Conservation (phyloP, 1,284 basidiomycete species). For the Trichosporon sp. region DNA sequence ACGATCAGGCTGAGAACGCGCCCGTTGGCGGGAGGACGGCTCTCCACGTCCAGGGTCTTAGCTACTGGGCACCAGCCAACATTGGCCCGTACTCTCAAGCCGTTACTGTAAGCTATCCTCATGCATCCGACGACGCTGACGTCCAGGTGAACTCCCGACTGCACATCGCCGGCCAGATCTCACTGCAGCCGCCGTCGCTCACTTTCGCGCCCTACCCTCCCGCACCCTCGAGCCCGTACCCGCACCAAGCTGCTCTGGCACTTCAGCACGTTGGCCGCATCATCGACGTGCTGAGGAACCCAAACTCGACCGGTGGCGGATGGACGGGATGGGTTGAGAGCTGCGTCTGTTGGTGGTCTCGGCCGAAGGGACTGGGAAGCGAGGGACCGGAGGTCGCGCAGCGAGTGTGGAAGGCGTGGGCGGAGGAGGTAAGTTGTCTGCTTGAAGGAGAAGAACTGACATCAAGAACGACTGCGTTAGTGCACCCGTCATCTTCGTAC, state of each 20-base stretch:
- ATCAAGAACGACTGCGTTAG: conserved; percentile 39
- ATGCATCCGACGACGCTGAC: not conserved
- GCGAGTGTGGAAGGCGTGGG: conserved; percentile 56
- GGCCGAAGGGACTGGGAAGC: conserved; percentile 32
- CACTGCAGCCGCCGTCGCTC: conserved; percentile 75
- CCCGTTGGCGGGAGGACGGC: conserved; percentile 60
- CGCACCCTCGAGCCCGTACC: conserved; percentile 36
- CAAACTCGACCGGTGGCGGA: conserved; percentile 61
- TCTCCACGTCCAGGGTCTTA: conserved; percentile 90
- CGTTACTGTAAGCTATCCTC: conserved; percentile 65
- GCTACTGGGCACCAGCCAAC: conserved; percentile 99
- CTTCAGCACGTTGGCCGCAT: conserved; percentile 81
- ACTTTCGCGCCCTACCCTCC: conserved; percentile 64
- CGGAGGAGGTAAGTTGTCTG: conserved; percentile 33
- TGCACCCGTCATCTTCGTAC: conserved; percentile 67
- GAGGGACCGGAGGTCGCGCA: conserved; percentile 59
- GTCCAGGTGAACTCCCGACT: conserved; percentile 69
- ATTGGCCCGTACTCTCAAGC: conserved; percentile 98
- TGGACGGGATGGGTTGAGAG: conserved; percentile 68
- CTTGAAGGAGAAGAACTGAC: conserved; percentile 20
- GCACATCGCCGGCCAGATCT: conserved; percentile 94
- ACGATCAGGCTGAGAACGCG: conserved; percentile 31
- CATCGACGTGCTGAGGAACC: conserved; percentile 62
- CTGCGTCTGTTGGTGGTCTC: conserved; percentile 67
- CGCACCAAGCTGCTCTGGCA: conserved; percentile 64